Percentiles rank a stretch among this genome's conserved stretches.
phyloP scores from a whole-genome alignment of 2,329 filamentous ascomycete genomes.

The Stagonosporopsis tanaceti region DNA sequence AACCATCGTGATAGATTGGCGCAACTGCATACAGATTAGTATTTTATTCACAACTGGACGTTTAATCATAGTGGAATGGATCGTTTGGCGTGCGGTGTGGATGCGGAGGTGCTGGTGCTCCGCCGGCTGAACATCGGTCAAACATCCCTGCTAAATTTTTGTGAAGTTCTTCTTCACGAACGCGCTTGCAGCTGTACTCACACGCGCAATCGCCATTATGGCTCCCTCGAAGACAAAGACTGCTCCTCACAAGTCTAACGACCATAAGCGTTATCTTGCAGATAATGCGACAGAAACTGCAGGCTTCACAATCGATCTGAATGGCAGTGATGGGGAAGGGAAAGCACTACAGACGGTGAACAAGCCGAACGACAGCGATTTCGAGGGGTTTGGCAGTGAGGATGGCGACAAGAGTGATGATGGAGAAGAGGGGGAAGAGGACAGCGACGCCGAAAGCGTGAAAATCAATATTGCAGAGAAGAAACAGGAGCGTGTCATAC shows the following conservation, averaged over 20 bases:
- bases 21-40: too few relatives aligned
- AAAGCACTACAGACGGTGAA: constrained; percentile 33
- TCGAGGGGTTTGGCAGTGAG: constrained; percentile 38
- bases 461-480: constrained; percentile 32
- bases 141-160: constrained; percentile 47
- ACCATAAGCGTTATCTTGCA: constrained; percentile 33
- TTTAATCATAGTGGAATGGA: background rate
- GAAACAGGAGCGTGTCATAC: constrained; percentile 31
- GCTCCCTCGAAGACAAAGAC: constrained; percentile 33
- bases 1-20: background rate
- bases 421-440: constrained; percentile 13
- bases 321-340: constrained; percentile 34
- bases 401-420: constrained; percentile 13
- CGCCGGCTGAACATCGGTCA: constrained; percentile 16
- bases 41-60: background rate
- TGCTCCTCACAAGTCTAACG: constrained; percentile 31
- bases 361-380: constrained; percentile 26
- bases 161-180: constrained; percentile 35
- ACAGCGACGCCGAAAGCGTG: constrained; percentile 33
- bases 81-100: background rate
- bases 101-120: constrained; percentile 2
- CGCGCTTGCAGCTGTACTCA: constrained; percentile 23
- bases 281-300: constrained; percentile 21
- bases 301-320: constrained; percentile 30
- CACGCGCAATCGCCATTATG: constrained; percentile 32